Evolutionary conservation across 2,329 filamentous ascomycete genomes (phyloP).

Genomic region (Niveomyces coronatus): DNA sequence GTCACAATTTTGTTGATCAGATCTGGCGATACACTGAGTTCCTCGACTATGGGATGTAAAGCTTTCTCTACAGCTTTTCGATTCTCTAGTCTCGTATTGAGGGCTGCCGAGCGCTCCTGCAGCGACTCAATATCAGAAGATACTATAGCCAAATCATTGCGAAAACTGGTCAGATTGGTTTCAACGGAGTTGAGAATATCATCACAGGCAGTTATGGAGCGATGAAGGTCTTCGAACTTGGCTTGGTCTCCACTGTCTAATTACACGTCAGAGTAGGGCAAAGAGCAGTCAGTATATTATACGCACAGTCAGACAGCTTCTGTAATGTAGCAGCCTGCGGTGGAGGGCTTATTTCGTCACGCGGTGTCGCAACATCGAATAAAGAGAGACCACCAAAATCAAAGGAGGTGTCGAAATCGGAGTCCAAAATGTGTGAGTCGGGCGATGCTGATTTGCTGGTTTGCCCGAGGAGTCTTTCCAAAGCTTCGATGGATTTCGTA

Average conservation of each 20-base stretch:
- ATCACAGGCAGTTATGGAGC: constrained; percentile 82
- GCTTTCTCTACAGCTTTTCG: constrained; percentile 81
- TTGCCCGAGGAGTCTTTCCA: constrained; percentile 40
- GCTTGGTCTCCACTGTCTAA: constrained; percentile 69
- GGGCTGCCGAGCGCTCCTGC: constrained; percentile 71
- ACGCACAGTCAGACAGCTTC: constrained; percentile 62
- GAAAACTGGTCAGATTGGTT: constrained; percentile 82
- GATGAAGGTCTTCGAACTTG: constrained; percentile 83
- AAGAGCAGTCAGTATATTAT: not conserved
- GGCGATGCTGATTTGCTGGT: constrained; percentile 11
- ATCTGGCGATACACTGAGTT: constrained; percentile 76
- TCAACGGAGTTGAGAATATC: constrained; percentile 90
- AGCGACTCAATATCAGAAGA: constrained; percentile 92
- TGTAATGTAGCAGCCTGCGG: constrained; percentile 27
- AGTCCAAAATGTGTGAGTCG: constrained; percentile 22
- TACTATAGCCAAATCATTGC: constrained; percentile 82
- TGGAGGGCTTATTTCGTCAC: constrained; percentile 15
- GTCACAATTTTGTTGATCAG: constrained; percentile 80
- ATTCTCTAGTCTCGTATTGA: constrained; percentile 82
- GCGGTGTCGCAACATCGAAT: constrained; percentile 51
- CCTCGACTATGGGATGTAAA: constrained; percentile 80
- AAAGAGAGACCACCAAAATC: constrained; percentile 74
- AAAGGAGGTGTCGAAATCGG: constrained; percentile 54
- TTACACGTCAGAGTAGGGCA: constrained; percentile 2
- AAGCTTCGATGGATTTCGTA: constrained; percentile 59